phyloP scores from a whole-genome alignment of 192 early-diverging fungal genomes.

The Pecoramyces ruminantium region DNA sequence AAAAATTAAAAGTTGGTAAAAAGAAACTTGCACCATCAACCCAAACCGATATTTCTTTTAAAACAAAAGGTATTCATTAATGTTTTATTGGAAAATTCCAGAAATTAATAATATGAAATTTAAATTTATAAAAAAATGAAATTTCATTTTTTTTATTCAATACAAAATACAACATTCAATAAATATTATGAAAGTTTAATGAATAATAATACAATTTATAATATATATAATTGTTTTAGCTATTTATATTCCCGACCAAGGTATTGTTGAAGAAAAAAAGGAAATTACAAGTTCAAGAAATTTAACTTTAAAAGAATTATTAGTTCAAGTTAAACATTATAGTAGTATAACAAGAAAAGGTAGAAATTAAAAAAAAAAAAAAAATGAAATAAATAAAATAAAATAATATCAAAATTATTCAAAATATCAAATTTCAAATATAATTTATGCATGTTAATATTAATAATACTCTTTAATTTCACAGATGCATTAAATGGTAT shows the following conservation, averaged over 20 bases:
- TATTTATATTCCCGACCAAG: conserved; percentile 64
- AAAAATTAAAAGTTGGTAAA: conserved; percentile 82
- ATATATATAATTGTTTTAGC: too few relatives aligned
- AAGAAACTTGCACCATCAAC: conserved; percentile 57
- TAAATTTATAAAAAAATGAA: neutral
- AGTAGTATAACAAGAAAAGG: conserved; percentile 29
- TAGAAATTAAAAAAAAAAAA: neutral
- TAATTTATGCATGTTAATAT: too few relatives aligned
- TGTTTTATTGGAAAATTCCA: too few relatives aligned
- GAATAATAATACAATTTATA: too few relatives aligned
- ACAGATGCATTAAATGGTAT: neutral
- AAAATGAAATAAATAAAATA: too few relatives aligned
- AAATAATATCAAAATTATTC: too few relatives aligned
- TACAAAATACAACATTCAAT: too few relatives aligned
- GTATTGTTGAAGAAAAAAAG: conserved; percentile 55
- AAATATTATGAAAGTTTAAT: too few relatives aligned
- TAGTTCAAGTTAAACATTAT: conserved; percentile 62
- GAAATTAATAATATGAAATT: too few relatives aligned
- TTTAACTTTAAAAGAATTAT: conserved; percentile 52
- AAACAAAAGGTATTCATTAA: conserved; percentile 39
- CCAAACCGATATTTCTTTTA: conserved; percentile 69
- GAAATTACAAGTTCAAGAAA: conserved; percentile 60
- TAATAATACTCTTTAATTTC: too few relatives aligned
- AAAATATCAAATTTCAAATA: too few relatives aligned
- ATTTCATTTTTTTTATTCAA: too few relatives aligned